These are phyloP conservation scores for Flaveria sonorensis DNA, from an alignment of 129 eudicot species.

Conservation along the genomic window DNA sequence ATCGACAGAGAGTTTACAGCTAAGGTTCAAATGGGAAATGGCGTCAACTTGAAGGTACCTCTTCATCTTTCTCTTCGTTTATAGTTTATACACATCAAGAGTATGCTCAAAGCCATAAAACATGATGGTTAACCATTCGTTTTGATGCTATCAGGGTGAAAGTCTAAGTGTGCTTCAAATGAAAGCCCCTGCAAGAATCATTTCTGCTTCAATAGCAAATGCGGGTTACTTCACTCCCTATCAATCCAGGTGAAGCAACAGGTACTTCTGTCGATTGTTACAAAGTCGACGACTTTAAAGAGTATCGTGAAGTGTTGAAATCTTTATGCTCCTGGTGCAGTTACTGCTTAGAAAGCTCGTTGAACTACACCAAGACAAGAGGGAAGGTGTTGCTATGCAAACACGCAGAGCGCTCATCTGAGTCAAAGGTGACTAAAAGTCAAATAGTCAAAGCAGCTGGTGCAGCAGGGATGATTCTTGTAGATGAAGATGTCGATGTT, in stretches of 20 bases:
- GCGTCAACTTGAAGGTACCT: slow-evolving; percentile 53
- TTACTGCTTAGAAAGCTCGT: slow-evolving; percentile 82
- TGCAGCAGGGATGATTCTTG: slow-evolving; percentile 80
- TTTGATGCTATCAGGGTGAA: slow-evolving; percentile 56
- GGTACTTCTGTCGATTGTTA: slow-evolving; percentile 53
- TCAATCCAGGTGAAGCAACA: slow-evolving; percentile 96
- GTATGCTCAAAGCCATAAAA: neutral
- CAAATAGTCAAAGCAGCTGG: slow-evolving; percentile 73
- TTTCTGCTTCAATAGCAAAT: slow-evolving; percentile 70
- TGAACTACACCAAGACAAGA: slow-evolving; percentile 62
- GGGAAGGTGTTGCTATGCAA: slow-evolving; percentile 76
- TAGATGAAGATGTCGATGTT: slow-evolving; percentile 72
- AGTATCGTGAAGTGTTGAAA: slow-evolving; percentile 21
- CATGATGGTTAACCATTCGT: neutral
- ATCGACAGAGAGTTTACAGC: slow-evolving; percentile 73
- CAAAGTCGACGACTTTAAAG: slow-evolving; percentile 5
- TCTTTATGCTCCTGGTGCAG: slow-evolving; percentile 36
- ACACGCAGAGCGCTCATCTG: slow-evolving; percentile 72
- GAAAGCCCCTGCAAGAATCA: slow-evolving; percentile 56
- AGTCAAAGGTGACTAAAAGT: slow-evolving; percentile 76
- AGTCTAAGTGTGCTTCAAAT: slow-evolving; percentile 59
- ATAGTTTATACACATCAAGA: too few species aligned
- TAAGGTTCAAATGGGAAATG: slow-evolving; percentile 62
- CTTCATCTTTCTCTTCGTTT: neutral
- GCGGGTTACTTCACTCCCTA: slow-evolving; percentile 84